These are phyloP conservation scores for Boletus patriciae DNA, from an alignment of 768 basidiomycete genomes.

Conservation along the genomic window DNA sequence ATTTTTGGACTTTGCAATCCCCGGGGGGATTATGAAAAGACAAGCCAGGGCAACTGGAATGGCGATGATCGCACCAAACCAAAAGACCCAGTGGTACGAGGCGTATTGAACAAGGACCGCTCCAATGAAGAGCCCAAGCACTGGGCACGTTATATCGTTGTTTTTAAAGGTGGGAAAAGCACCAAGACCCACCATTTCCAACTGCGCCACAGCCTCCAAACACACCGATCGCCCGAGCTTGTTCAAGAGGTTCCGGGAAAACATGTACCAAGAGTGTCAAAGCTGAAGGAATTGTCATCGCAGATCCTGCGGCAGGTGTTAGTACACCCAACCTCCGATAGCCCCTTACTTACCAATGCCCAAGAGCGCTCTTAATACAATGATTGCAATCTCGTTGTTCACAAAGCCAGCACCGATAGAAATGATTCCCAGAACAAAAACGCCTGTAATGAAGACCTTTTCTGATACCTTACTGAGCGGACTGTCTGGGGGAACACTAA, in stretches of 20 bases:
- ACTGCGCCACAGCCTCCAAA: slow-evolving; percentile 48
- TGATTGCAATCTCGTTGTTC: slow-evolving; percentile 44
- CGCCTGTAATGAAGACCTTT: slow-evolving; percentile 43
- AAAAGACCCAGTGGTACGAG: slow-evolving; percentile 54
- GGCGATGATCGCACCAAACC: slow-evolving; percentile 43
- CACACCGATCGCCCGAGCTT: slow-evolving; percentile 48
- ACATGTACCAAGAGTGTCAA: slow-evolving; percentile 49
- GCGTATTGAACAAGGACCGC: slow-evolving; percentile 42
- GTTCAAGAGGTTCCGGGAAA: slow-evolving; percentile 47
- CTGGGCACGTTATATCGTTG: slow-evolving; percentile 18
- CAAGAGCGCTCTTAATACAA: slow-evolving; percentile 51
- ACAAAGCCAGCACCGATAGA: slow-evolving; percentile 49
- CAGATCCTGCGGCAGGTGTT: slow-evolving; percentile 36
- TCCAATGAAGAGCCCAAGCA: slow-evolving; percentile 45
- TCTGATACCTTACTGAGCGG: slow-evolving; percentile 38
- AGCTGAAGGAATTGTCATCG: slow-evolving; percentile 52
- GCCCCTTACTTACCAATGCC: slow-evolving; percentile 41
- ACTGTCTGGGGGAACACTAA: slow-evolving; percentile 23
- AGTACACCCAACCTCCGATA: not conserved
- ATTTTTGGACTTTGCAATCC: slow-evolving; percentile 3
- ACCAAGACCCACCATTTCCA: slow-evolving; percentile 38
- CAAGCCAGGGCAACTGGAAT: slow-evolving; percentile 33
- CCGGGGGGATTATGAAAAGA: slow-evolving; percentile 37
- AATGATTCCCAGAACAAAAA: slow-evolving; percentile 41
- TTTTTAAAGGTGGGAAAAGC: not conserved